Base-by-base conservation (phyloP, 305 asterid species). In the Solanum hybrid region DNA sequence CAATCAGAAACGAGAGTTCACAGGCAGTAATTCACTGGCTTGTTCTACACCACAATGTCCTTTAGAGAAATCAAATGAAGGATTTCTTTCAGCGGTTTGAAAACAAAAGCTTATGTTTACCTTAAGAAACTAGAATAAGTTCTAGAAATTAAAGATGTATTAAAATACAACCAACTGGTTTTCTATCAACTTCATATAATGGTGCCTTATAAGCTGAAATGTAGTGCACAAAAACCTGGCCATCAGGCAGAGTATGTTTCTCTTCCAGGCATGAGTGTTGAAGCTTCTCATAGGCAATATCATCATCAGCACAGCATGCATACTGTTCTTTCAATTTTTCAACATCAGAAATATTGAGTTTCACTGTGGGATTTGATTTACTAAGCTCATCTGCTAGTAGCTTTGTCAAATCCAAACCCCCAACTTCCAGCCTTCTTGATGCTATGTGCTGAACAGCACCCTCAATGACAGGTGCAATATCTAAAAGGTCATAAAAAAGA, bases 371-470 rank as follows among this genome's bases (percentile, higher is more conserved):
- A 90, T 97, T 95, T 89, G 98, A 96, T 91, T 95, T 94, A 6
- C 93, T 91, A 79, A 97, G 97, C 87, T 97, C 96, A 88, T 92
- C 91, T 79, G 95, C 94, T 73, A 97, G 93, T 86, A 97, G 93
- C 88, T 93, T 95, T 51, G 98, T 96, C 92, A 97, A 93, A 92
- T 97, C 99, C 94, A 93, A 88, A 87, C 99, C 99, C 89, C 98
- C 99, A 10, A 96, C 80, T 90, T 97, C 99, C 91, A 96, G 90
- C 93, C 99, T 95, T 94, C 99, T 94, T 38, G 99, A 97, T 80
- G 99, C 98, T 91, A 97, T 94, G 91, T 96, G 98, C 92, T 97
- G 99, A 91, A 97, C 99, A 22, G 98, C 99, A 90, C 99, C 99
- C 91, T 97, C 99, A 87, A 97, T 96, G 51, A 97, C 99, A 77